phyloP scores from a whole-genome alignment of 805 yeast species.

The Cyberlindnera samutprakarnensis region DNA sequence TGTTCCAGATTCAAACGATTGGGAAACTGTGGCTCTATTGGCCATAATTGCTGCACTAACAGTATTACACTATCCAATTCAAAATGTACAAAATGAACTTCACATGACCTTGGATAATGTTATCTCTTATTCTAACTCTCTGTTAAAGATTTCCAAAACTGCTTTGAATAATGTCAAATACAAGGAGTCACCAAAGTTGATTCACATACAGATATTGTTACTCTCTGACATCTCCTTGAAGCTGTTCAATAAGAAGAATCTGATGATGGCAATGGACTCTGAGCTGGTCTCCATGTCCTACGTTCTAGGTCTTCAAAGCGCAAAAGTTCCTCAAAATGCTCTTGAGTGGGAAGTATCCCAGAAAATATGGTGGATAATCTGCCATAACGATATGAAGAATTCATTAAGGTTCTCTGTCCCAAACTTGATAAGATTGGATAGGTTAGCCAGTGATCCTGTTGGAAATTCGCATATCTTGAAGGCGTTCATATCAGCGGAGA shows the following conservation, averaged over 20 bases:
- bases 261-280: constrained; percentile 14
- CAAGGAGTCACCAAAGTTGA: constrained; percentile 12
- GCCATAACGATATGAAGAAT: constrained; percentile 15
- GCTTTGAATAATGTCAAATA: constrained; percentile 12
- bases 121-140: constrained; percentile 8
- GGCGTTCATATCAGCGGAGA: constrained; percentile 19
- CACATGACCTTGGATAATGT: constrained; percentile 3
- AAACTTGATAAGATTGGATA: constrained; percentile 12
- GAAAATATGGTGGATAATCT: constrained; percentile 18
- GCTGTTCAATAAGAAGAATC: constrained; percentile 11
- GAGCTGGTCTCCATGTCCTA: constrained; percentile 19
- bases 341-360: constrained; percentile 13
- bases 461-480: constrained; percentile 13
- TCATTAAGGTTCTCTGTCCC: constrained; percentile 13
- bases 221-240: constrained; percentile 11
- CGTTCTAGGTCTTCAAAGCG: constrained; percentile 14
- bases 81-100: constrained; percentile 5
- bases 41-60: constrained; percentile 13
- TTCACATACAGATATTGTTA: constrained; percentile 16
- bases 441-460: neutral
- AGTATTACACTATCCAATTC: constrained; percentile 11
- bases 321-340: constrained; percentile 14
- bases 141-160: constrained; percentile 13
- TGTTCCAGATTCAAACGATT: constrained; percentile 4
- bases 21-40: constrained; percentile 14